Evolutionary conservation across 2,329 filamentous ascomycete genomes (phyloP), one percentile per base, ranked within the genome.

Genomic region (Rhynchosporium graminicola): DNA sequence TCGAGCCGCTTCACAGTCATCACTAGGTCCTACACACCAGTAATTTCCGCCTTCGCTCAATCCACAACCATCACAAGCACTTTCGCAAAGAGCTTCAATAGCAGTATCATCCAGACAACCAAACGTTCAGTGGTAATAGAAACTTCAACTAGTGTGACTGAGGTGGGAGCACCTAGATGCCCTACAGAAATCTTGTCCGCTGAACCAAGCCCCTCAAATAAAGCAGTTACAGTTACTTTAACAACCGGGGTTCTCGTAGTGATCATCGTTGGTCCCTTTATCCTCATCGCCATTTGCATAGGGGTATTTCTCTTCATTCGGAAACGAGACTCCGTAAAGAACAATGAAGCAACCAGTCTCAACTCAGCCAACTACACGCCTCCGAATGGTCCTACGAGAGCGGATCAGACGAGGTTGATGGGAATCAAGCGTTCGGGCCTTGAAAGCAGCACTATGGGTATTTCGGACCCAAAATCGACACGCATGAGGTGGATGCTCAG

Each of bases 381-480:
- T 36, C 46, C 66, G 1, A 67, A 68, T 54, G 65, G 66, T 3
- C 66, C 66, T 1, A 65, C 67, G 1, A 65, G 66, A 38, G 63
- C 59, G 38, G 66, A 67, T 46, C 64, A 68, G 45, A 45, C 63
- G 66, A 68, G 28, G 62, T 60, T 4, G 54, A 59, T 36, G 52
- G 56, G 5, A 66, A 63, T 36, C 63, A 68, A 54, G 57, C 56
- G 8, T 51, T 57, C 1, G 33, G 46, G 20, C 48, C 46, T 9
- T 29, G 52, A 31, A 38, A 33, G 33, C 54, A 57, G n/a, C 52
- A 58, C 9, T 60, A 62, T 50, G 40, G 20, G 9, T 67, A 64
- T 26, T 38, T n/a, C 13, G 58, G 50, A 4, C 63, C 66, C 8
- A 65, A 65, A 28, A 36, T 65, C 2, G 63, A 66, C 7, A 60